Conservation (phyloP, 2,329 filamentous ascomycete genomes). For the Aureobasidium uvarum region DNA sequence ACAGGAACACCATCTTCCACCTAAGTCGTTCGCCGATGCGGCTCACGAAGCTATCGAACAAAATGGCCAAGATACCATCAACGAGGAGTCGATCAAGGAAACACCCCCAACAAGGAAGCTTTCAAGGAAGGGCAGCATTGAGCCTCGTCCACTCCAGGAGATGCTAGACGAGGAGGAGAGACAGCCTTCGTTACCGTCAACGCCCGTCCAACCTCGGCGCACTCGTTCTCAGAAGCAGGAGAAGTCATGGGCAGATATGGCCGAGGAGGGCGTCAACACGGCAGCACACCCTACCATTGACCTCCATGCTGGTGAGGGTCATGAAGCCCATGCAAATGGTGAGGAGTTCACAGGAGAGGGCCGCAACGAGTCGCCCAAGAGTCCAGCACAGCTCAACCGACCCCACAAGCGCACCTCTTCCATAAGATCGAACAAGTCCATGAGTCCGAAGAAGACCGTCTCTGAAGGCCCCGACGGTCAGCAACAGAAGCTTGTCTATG, state of each 20-base stretch:
- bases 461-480: constrained; percentile 28
- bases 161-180: constrained; percentile 38
- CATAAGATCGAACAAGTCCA: constrained; percentile 9
- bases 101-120: constrained; percentile 34
- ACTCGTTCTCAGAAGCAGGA: constrained; percentile 15
- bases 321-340: constrained; percentile 31
- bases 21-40: constrained; percentile 48
- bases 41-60: constrained; percentile 36
- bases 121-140: constrained; percentile 32
- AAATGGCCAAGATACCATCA: constrained; percentile 28
- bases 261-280: constrained; percentile 25
- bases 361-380: constrained; percentile 34
- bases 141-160: constrained; percentile 38
- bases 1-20: constrained; percentile 40
- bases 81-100: constrained; percentile 39
- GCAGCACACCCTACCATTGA: constrained; percentile 24
- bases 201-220: constrained; percentile 19
- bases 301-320: constrained; percentile 24
- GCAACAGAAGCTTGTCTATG: constrained; percentile 41
- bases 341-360: constrained; percentile 33
- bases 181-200: constrained; percentile 30
- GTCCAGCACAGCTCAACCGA: constrained; percentile 32
- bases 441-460: constrained; percentile 26
- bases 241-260: constrained; percentile 44
- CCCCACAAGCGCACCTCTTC: constrained; percentile 36